Base-by-base conservation (phyloP, 1,284 basidiomycete species). In the Puccinia sorghi region DNA sequence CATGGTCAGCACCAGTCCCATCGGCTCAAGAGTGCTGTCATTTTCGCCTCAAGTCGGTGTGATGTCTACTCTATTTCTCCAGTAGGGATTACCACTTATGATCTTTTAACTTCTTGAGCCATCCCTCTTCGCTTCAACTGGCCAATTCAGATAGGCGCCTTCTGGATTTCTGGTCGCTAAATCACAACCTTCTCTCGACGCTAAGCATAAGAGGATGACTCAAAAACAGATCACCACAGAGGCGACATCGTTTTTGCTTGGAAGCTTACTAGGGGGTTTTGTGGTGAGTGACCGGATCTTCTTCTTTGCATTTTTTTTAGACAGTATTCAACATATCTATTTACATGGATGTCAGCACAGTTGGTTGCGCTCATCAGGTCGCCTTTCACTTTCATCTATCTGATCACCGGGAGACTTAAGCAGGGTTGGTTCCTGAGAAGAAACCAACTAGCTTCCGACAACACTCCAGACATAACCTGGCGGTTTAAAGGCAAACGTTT, bases 391-490 rank as follows among this genome's bases (percentile, higher is more conserved):
- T 7, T 43, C 70, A 25, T 59, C 12, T 50, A 57, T 43, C 12
- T 43, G 11, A 25, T 54, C 15, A 59, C 70, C 25, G 70, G 70
- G 20, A 43, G 52, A 43, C 57, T 57, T 25, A 56, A 59, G 41
- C 70, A 72, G 41, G 70, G 70, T 17, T 72, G 70, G 70, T 32
- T 25, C 39, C 41, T 72, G 56, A 57, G 52, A 72, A 72, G 70
- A 72, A 56, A 27, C 17, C 13, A 20, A 25, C 50, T 57, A 43
- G 57, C 46, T 72, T 39, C 50, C 13, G 22, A 57, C 41, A 32
- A 27, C 41, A 22, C 20, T 72, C 4, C 54, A 4, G 32, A 43
- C 20, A 41, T 7, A 41, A 57, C 41, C 32, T 72, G 52, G 56
- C 32, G 37, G 15, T 22, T 56, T 17, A 57, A 41, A 72, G 70